Conservation (phyloP, 129 eudicot species). For the Oenanthe sinensis region DNA sequence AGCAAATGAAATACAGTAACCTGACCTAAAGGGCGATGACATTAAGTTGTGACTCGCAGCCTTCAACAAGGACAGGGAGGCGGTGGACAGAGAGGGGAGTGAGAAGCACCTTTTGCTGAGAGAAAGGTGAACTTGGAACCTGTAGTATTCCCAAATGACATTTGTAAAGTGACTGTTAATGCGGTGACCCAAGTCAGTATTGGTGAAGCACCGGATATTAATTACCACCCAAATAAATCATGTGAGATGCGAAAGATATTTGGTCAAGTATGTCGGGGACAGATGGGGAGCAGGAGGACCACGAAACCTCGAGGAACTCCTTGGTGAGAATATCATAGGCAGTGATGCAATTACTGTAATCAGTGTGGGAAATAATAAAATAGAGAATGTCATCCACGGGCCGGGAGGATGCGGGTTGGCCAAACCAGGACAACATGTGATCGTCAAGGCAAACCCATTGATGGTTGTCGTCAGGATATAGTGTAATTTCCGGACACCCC, state of each 20-base stretch:
- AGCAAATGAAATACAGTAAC: no score
- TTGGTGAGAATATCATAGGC: background rate
- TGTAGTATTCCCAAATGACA: background rate
- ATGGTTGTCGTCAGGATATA: background rate
- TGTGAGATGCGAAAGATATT: background rate
- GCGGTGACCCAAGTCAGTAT: background rate
- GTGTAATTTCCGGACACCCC: no score
- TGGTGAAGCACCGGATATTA: background rate
- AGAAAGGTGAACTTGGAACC: background rate
- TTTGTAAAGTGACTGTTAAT: no score
- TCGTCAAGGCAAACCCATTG: background rate
- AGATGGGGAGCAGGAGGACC: background rate
- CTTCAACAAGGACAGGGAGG: background rate
- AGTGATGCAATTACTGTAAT: background rate
- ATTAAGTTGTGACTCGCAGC: background rate
- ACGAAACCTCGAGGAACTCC: background rate
- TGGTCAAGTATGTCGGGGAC: background rate
- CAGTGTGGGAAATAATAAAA: background rate
- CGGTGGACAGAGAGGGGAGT: background rate
- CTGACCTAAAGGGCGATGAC: no score
- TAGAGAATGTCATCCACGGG: background rate
- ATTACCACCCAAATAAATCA: background rate
- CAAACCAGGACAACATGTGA: background rate
- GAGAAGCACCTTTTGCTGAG: background rate
- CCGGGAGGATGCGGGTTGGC: background rate